Base-by-base conservation (phyloP, 225 moss, liverwort and hornwort genomes). In the Polytrichum formosum region DNA sequence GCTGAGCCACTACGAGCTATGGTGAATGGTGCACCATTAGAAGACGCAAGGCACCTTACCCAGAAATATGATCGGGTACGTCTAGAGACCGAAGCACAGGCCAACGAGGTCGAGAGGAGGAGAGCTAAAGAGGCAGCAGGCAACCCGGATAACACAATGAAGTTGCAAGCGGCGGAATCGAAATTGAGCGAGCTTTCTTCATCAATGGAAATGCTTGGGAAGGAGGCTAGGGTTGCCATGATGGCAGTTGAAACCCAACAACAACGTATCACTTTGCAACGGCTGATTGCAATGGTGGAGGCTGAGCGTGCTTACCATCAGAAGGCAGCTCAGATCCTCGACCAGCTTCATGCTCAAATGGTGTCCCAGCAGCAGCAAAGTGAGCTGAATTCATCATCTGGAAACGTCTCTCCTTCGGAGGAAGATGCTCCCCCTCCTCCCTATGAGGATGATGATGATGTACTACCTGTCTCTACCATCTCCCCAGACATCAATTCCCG, bases 201-300 rank as follows among this genome's bases (percentile, higher is more conserved):
- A 66, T 84, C 95, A 53, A 95, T 95, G 92, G 95, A 92, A 64
- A 90, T 92, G 35, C 69, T 95, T 67, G 95, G 95, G 33, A 95
- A 92, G 74, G 95, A 95, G 80, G 91, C 95, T 53, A 87, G 89
- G n/a, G 89, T 92, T 53, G 90, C 95, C 58, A 92, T 95, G 95
- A 92, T 89, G 72, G 92, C 95, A 59, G 95, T 95, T n/a, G 95
- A 95, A 73, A 84, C 91, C 64, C 95, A 95, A 74, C 95, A 95
- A 76, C 95, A 95, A 72, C 92, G 95, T 26, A 85, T 89, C 54
- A 91, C 95, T 62, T 89, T 95, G 33, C 95, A 95, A 83, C 89
- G 95, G 58, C 75, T 95, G 67, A 88, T 91, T 82, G 79, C 95
- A 71, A 83, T 95, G 84, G 92, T 83, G 31, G 80, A 83, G 70